Evolutionary conservation across 352 stramenopile genomes (phyloP).

Genomic region (Globisporangium alternatum): DNA sequence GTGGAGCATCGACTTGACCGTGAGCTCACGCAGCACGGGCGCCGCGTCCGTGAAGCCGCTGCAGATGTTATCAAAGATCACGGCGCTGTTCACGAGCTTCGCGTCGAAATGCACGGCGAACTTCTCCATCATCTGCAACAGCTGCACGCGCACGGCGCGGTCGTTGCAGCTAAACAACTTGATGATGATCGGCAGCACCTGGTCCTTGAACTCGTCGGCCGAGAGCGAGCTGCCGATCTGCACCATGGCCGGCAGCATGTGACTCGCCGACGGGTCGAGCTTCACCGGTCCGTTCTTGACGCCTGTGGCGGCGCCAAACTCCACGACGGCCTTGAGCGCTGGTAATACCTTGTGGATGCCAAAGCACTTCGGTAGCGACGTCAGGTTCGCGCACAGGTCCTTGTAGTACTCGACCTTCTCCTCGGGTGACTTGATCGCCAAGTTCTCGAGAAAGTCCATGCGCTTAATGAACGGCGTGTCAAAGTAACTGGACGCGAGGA

Average conservation of each 20-base stretch:
- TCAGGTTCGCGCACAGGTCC: slow-evolving; percentile 78
- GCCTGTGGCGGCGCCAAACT: slow-evolving; percentile 62
- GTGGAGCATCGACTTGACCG: slow-evolving; percentile 91
- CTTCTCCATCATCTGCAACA: slow-evolving; percentile 91
- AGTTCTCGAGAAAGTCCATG: slow-evolving; percentile 93
- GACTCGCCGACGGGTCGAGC: slow-evolving; percentile 79
- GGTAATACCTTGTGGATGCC: slow-evolving; percentile 87
- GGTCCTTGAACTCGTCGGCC: slow-evolving; percentile 81
- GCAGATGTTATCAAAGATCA: slow-evolving; percentile 91
- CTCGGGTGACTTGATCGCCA: slow-evolving; percentile 91
- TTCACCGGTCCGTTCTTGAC: slow-evolving; percentile 64
- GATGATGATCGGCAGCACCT: slow-evolving; percentile 86
- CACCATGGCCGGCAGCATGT: slow-evolving; percentile 87
- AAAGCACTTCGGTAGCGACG: slow-evolving; percentile 64
- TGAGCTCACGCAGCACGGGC: slow-evolving; percentile 87
- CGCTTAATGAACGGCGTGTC: slow-evolving; percentile 91
- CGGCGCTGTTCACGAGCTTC: slow-evolving; percentile 88
- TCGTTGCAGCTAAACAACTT: slow-evolving; percentile 92
- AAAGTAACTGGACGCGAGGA: slow-evolving; percentile 90
- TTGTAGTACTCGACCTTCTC: slow-evolving; percentile 95
- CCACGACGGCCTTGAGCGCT: slow-evolving; percentile 77
- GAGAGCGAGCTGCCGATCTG: slow-evolving; percentile 80
- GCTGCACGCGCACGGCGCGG: slow-evolving; percentile 83
- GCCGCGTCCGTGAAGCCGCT: slow-evolving; percentile 90
- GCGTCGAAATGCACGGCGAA: slow-evolving; percentile 88